Conservation (phyloP, 768 basidiomycete genomes). For the Neoboletus subvelutipes region DNA sequence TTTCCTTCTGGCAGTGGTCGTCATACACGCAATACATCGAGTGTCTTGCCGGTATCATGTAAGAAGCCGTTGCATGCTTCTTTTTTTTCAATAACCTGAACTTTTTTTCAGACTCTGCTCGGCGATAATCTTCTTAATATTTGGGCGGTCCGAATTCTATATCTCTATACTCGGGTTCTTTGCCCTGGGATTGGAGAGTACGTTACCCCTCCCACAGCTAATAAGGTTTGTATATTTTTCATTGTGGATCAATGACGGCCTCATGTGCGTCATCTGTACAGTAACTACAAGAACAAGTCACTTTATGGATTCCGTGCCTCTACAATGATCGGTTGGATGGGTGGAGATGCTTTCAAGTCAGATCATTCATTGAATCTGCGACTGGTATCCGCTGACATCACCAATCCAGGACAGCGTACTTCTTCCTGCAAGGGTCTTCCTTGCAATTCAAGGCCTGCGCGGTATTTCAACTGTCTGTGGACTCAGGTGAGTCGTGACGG, state of each 20-base stretch:
- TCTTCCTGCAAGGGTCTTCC: constrained; percentile 70
- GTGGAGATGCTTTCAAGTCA: constrained; percentile 85
- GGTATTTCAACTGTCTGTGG: constrained; percentile 79
- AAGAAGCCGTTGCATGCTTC: constrained; percentile 8
- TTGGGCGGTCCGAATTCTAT: constrained; percentile 61
- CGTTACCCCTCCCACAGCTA: constrained; percentile 82
- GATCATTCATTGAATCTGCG: constrained; percentile 19
- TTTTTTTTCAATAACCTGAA: constrained; percentile 7
- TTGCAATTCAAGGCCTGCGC: constrained; percentile 83
- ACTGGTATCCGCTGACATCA: constrained; percentile 17
- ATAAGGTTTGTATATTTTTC: constrained; percentile 51
- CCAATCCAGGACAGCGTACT: constrained; percentile 64
- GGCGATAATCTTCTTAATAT: constrained; percentile 73
- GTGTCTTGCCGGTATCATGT: constrained; percentile 81
- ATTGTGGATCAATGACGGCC: constrained; percentile 8
- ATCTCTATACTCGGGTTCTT: constrained; percentile 68
- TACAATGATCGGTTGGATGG: constrained; percentile 79
- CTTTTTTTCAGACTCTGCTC: constrained; percentile 50
- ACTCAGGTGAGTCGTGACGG: constrained; percentile 54
- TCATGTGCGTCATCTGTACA: constrained; percentile 33
- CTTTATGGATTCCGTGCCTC: constrained; percentile 84
- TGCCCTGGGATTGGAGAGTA: constrained; percentile 81
- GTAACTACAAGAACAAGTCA: constrained; percentile 77
- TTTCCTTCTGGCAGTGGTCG: constrained; percentile 86
- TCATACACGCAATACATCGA: constrained; percentile 78